A percentile compares a stretch with the other conserved stretches of the same genome.
These are phyloP conservation scores for Perkinsus chesapeaki DNA, from an alignment of 169 alveolate species.

Conservation along the genomic window DNA sequence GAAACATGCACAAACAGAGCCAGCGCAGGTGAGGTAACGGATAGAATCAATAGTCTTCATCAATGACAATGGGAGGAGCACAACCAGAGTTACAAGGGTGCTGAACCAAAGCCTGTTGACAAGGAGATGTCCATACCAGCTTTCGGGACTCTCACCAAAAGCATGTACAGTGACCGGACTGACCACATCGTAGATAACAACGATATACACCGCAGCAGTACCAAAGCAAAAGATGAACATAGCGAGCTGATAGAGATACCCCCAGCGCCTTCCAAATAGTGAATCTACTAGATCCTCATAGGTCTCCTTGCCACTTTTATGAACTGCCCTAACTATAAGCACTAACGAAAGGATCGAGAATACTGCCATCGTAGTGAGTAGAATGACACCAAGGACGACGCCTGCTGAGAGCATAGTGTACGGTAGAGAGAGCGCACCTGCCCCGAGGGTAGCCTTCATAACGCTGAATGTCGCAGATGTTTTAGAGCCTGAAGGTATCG, in stretches of 20 bases:
- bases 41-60: not conserved
- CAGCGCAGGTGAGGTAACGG: not conserved
- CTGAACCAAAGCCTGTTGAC: not conserved
- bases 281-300: not conserved
- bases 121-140: not conserved
- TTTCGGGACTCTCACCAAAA: not conserved
- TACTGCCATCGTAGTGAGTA: not conserved
- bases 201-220: not conserved
- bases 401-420: not conserved
- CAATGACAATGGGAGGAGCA: not conserved
- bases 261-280: not conserved
- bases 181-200: not conserved
- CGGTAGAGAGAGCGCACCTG: not conserved
- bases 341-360: not conserved
- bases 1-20: not conserved
- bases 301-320: not conserved
- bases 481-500: not conserved
- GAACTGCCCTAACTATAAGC: not conserved
- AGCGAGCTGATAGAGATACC: not conserved
- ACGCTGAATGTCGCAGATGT: not conserved
- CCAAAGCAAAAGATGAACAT: not conserved
- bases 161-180: not conserved
- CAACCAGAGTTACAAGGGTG: not conserved
- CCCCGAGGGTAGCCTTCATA: not conserved
- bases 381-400: not conserved